Base-by-base conservation (phyloP, 495 filamentous ascomycete genomes). In the Penicillium bialowiezense region DNA sequence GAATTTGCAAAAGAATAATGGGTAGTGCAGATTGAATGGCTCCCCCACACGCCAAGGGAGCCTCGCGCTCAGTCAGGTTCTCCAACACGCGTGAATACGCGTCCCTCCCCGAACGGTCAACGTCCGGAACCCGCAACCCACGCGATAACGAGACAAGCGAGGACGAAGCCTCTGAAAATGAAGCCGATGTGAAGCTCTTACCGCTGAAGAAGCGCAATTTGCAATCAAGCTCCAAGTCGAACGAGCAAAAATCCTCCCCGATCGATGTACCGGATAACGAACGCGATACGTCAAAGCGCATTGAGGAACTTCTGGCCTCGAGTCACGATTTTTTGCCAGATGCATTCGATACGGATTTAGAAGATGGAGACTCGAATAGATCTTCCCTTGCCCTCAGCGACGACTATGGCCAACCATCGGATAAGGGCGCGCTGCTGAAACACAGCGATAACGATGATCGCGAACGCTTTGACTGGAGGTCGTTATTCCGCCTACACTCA, bases 291-390 rank as follows among this genome's bases (percentile, higher is more conserved):
- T 49, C 52, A 12, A 48, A 55, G 7, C 48, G 48, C 15, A 62
- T 64, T 26, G 51, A 62, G 20, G 35, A 50, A 8, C 33, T 64
- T 14, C 44, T 64, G 3, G 44, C 42, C 3, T 39, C 39, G 2
- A 55, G 62, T 17, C 46, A 42, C 31, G 37, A 31, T 17, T 20
- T 42, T 12, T 18, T 62, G 0, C 38, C 47, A 8, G 48, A 64
- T 8, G 53, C 61, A 4, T 64, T 64, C 39, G 33, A 58, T 34
- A 45, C 56, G 5, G 61, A 64, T 36, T 39, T 64, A 13, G 52
- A 64, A 18, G 58, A 57, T 29, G 50, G 43, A 5, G 38, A 48
- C 21, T 59, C 59, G 10, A 13, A 37, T 32, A 44, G 34, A 37
- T 15, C 17, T 9, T 44, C 48, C 12, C 35, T 52, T 23, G 32